Evolutionary conservation across 305 asterid species (phyloP).

Genomic region (Fraxinus ornus): DNA sequence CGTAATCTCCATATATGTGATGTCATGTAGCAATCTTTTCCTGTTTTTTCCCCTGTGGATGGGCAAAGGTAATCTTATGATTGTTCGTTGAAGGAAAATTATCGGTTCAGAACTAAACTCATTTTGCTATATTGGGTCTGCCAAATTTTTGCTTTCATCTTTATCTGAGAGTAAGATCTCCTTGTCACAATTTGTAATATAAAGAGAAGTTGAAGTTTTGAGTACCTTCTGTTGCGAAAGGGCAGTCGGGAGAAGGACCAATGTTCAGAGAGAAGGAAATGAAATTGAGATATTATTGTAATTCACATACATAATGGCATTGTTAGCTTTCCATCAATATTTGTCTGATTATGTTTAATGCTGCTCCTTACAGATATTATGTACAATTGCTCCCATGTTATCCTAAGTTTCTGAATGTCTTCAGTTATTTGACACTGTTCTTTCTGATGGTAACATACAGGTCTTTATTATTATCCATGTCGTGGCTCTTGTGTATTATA

Average conservation of each 20-base stretch:
- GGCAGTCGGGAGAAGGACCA: neutral
- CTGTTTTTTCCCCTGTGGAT: neutral
- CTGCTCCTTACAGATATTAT: neutral
- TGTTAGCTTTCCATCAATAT: slow-evolving; percentile 13
- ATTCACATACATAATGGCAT: slow-evolving; percentile 4
- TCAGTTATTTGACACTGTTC: slow-evolving; percentile 13
- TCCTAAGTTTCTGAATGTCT: slow-evolving; percentile 2
- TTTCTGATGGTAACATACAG: slow-evolving; percentile 42
- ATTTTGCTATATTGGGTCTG: neutral
- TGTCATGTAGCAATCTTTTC: neutral
- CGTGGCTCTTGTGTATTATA: slow-evolving; percentile 80
- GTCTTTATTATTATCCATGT: slow-evolving; percentile 83
- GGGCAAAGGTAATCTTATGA: slow-evolving; percentile 1
- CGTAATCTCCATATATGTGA: neutral
- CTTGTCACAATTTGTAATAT: neutral
- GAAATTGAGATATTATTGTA: slow-evolving; percentile 7
- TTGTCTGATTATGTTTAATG: slow-evolving; percentile 4
- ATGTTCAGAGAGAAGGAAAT: neutral
- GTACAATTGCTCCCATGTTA: neutral
- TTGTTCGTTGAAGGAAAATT: neutral
- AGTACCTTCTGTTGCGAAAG: slow-evolving; percentile 15
- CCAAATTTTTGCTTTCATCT: neutral
- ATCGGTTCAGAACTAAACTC: neutral
- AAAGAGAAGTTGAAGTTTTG: neutral
- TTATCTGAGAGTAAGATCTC: neutral